Conservation (phyloP, 2,329 filamentous ascomycete genomes). For the Colletotrichum spaethianum region DNA sequence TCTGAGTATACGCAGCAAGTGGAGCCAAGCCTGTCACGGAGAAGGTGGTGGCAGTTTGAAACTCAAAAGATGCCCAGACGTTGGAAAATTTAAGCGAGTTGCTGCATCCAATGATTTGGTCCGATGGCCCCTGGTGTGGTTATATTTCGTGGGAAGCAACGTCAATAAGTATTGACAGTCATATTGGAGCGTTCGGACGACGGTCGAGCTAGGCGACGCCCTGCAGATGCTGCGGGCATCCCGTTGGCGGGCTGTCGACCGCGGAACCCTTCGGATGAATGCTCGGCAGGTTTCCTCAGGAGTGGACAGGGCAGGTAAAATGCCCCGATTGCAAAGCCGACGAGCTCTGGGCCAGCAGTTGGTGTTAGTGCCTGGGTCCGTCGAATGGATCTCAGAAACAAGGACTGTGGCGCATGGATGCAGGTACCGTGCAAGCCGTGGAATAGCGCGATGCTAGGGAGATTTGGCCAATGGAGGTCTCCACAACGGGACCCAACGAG, state of each 20-base stretch:
- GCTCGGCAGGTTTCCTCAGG: constrained; percentile 1
- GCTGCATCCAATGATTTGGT: background rate
- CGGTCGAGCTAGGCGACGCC: constrained; percentile 6
- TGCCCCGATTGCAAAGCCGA: background rate
- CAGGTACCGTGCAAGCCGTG: constrained; percentile 36
- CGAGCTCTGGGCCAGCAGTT: constrained; percentile 9
- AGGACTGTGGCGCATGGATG: constrained; percentile 26
- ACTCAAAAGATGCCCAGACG: background rate
- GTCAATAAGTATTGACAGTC: background rate
- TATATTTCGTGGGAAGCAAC: background rate
- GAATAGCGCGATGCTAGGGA: constrained; percentile 35
- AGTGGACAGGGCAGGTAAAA: constrained; percentile 15
- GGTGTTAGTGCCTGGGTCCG: constrained; percentile 31
- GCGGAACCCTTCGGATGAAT: constrained; percentile 6
- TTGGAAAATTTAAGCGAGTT: background rate
- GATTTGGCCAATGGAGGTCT: constrained; percentile 29
- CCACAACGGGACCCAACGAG: constrained; percentile 28
- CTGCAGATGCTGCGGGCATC: background rate
- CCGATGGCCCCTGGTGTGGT: background rate
- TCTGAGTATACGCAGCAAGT: constrained; percentile 2
- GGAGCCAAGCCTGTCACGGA: constrained; percentile 21
- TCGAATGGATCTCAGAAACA: constrained; percentile 26
- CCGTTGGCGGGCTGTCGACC: constrained; percentile 4
- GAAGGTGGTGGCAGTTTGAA: constrained; percentile 2
- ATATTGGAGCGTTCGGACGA: constrained; percentile 6